Percentiles rank a stretch among this genome's conserved stretches.
Conservation (phyloP, 495 filamentous ascomycete genomes). For the Amorphotheca resinae region DNA sequence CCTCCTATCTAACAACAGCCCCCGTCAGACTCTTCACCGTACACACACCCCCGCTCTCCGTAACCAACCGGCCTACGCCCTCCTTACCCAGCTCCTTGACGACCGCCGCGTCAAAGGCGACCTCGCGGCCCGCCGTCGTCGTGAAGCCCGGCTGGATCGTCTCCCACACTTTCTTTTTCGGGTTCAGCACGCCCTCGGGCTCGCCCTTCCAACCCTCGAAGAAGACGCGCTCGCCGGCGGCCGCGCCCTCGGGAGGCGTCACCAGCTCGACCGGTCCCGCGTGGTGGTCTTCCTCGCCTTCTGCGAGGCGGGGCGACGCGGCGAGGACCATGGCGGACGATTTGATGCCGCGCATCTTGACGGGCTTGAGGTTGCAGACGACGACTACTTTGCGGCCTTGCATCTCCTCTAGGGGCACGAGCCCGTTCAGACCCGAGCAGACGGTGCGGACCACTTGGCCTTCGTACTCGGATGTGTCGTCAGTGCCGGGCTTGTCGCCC, state of each 20-base stretch:
- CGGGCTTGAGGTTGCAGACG: constrained; percentile 95
- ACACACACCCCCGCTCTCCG: constrained; percentile 58
- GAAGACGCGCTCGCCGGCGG: constrained; percentile 73
- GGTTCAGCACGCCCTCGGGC: constrained; percentile 86
- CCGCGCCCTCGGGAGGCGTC: constrained; percentile 63
- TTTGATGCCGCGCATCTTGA: constrained; percentile 97
- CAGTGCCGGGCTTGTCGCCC: constrained; percentile 74
- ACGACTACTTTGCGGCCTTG: constrained; percentile 87
- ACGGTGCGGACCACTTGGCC: constrained; percentile 85
- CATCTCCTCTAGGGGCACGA: constrained; percentile 90
- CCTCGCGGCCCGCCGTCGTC: constrained; percentile 66
- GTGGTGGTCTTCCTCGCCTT: constrained; percentile 74
- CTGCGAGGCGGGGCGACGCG: constrained; percentile 65
- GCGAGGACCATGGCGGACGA: constrained; percentile 92
- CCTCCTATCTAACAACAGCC: constrained; percentile 15
- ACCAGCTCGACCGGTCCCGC: constrained; percentile 89
- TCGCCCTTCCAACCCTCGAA: constrained; percentile 92
- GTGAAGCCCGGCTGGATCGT: constrained; percentile 88
- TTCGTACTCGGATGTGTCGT: constrained; percentile 77
- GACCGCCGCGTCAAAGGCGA: constrained; percentile 56
- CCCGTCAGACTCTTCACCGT: constrained; percentile 50
- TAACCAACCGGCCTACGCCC: constrained; percentile 55
- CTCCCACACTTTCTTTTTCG: constrained; percentile 99
- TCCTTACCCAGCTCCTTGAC: constrained; percentile 49
- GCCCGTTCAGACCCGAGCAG: constrained; percentile 89